Conservation (phyloP, 129 eudicot species). For the Flaveria robusta region DNA sequence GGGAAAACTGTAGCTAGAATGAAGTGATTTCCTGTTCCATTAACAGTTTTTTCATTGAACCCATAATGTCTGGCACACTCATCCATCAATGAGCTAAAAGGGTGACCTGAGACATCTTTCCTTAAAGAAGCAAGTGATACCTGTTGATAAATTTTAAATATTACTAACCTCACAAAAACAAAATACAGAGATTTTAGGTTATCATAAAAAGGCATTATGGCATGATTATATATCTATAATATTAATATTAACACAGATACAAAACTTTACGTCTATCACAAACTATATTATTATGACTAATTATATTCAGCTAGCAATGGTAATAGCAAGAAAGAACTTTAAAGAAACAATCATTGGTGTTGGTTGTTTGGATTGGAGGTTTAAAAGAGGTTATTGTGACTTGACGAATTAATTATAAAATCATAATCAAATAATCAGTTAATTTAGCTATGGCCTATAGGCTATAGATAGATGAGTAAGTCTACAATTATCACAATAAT, state of each 20-base stretch:
- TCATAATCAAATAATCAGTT: neutral
- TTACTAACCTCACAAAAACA: neutral
- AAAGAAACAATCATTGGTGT: slow-evolving; percentile 8
- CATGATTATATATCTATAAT: neutral
- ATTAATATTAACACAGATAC: neutral
- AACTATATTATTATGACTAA: neutral
- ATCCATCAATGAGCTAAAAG: slow-evolving; percentile 60
- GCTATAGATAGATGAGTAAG: neutral
- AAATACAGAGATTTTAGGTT: neutral
- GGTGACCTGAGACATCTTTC: slow-evolving; percentile 36
- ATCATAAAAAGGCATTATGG: neutral
- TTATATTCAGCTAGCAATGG: neutral
- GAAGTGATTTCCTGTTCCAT: slow-evolving; percentile 65
- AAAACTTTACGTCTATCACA: neutral
- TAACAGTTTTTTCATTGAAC: slow-evolving; percentile 39
- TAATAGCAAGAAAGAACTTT: neutral
- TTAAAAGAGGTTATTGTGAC: neutral
- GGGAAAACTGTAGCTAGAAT: slow-evolving; percentile 82
- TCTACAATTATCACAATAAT: neutral
- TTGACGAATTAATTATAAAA: neutral
- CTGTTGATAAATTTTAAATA: slow-evolving; percentile 40
- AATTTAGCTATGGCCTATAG: neutral
- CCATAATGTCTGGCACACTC: slow-evolving; percentile 56
- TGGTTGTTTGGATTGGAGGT: neutral
- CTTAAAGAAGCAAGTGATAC: slow-evolving; percentile 67